These are phyloP conservation scores for Naematelia aurantialba DNA, from an alignment of 768 basidiomycete species.

Conservation along the genomic window DNA sequence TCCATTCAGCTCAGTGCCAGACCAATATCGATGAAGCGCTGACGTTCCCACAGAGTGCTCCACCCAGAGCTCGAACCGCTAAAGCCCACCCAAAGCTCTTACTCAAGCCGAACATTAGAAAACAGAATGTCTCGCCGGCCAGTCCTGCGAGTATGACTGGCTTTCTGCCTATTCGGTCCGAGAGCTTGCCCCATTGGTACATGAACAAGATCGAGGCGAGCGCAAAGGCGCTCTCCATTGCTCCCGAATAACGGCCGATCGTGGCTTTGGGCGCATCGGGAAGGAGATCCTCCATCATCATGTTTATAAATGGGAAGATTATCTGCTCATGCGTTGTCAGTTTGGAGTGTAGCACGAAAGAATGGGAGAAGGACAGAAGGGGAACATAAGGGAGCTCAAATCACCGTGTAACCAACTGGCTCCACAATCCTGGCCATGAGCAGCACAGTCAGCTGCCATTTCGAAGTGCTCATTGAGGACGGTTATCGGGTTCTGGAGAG, in stretches of 20 bases:
- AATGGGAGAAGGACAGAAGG: not conserved
- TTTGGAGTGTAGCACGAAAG: not conserved
- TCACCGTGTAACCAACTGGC: constrained; percentile 13
- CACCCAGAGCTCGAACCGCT: constrained; percentile 13
- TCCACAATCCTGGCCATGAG: constrained; percentile 13
- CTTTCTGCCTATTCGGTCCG: constrained; percentile 26
- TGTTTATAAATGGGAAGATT: constrained; percentile 29
- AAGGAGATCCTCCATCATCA: constrained; percentile 25
- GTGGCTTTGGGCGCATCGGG: constrained; percentile 13
- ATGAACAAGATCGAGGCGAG: constrained; percentile 16
- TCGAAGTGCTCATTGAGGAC: no score
- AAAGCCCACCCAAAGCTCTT: constrained; percentile 24
- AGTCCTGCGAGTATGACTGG: constrained; percentile 24
- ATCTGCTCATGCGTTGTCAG: no score
- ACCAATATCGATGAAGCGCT: constrained; percentile 8
- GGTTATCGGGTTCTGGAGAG: no score
- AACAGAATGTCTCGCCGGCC: constrained; percentile 12
- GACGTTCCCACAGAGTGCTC: not conserved
- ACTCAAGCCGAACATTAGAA: constrained; percentile 21
- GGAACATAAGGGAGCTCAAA: not conserved
- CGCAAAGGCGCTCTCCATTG: constrained; percentile 20
- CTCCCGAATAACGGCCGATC: constrained; percentile 27
- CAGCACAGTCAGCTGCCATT: constrained; percentile 17
- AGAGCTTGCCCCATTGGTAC: constrained; percentile 28
- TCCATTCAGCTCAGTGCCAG: no score